Evolutionary conservation across 306 rosid species (phyloP).

Genomic region (Fragaria iinumae): DNA sequence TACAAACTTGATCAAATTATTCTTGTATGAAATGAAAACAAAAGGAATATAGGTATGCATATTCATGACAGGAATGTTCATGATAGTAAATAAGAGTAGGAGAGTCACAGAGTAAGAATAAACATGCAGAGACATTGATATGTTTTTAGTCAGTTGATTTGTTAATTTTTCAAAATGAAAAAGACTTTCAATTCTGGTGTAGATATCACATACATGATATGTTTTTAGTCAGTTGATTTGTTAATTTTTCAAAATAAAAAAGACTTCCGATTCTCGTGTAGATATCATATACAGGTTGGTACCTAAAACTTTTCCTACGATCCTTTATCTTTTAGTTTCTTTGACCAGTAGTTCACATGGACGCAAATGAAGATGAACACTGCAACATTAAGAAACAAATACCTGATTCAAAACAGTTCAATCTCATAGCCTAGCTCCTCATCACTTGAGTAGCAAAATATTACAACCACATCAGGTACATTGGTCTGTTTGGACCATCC

Average conservation of each 20-base stretch:
- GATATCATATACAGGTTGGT: too few species aligned
- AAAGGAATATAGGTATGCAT: background rate
- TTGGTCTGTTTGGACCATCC: slow-evolving; percentile 1
- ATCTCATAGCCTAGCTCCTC: background rate
- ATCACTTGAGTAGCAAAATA: background rate
- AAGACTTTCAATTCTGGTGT: background rate
- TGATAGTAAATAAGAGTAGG: background rate
- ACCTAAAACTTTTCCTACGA: too few species aligned
- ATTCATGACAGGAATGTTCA: background rate
- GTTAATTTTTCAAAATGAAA: background rate
- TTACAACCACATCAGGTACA: background rate
- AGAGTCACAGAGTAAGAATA: background rate
- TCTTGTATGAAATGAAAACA: slow-evolving; percentile 4
- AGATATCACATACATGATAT: too few species aligned
- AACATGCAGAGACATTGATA: too few species aligned
- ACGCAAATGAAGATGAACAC: slow-evolving; percentile 12
- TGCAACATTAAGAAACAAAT: background rate
- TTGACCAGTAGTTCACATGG: slow-evolving; percentile 14
- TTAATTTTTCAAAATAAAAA: background rate
- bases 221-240: too few species aligned
- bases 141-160: background rate
- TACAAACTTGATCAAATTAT: background rate
- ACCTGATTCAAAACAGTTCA: background rate
- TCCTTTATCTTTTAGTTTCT: slow-evolving; percentile 11
- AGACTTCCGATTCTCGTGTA: background rate